Evolutionary conservation across 148 eudicot genomes (phyloP).

Genomic region (Linanthus parryae): DNA sequence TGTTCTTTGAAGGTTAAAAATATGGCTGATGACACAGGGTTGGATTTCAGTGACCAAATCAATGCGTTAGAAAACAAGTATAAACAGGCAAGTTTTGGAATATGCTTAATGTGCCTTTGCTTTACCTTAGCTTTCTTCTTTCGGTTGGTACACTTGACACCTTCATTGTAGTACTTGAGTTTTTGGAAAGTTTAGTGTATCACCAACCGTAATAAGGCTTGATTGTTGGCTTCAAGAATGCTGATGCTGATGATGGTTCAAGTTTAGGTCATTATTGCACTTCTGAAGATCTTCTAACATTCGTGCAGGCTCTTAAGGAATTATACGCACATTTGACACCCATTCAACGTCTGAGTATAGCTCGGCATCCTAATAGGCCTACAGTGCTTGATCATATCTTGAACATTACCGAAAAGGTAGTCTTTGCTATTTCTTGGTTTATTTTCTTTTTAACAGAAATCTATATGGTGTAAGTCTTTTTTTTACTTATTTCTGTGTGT

Average conservation of each 20-base stretch:
- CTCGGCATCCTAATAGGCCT: constrained; percentile 27
- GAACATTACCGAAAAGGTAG: constrained; percentile 23
- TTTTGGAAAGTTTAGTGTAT: not conserved
- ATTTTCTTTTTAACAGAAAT: not conserved
- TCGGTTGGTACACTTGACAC: not conserved
- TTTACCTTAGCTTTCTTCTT: not conserved
- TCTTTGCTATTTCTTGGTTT: not conserved
- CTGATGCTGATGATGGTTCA: no score
- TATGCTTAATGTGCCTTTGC: no score
- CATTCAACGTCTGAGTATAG: constrained; percentile 21
- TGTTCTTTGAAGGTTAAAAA: constrained; percentile 7
- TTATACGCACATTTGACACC: constrained; percentile 25
- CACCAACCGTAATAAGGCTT: not conserved
- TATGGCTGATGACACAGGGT: constrained; percentile 29
- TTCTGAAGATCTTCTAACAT: not conserved
- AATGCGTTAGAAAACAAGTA: constrained; percentile 19
- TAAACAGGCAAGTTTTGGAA: no score
- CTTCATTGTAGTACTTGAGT: not conserved
- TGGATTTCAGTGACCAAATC: constrained; percentile 24
- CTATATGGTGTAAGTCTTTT: not conserved
- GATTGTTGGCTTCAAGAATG: no score
- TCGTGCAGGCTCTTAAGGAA: constrained; percentile 18
- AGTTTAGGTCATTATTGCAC: no score
- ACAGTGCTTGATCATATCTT: constrained; percentile 26
- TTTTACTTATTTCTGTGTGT: not conserved